A percentile compares a stretch with the other conserved stretches of the same genome.
These are phyloP conservation scores for Acacia melanoxylon DNA, from an alignment of 306 rosid genomes.

Conservation along the genomic window DNA sequence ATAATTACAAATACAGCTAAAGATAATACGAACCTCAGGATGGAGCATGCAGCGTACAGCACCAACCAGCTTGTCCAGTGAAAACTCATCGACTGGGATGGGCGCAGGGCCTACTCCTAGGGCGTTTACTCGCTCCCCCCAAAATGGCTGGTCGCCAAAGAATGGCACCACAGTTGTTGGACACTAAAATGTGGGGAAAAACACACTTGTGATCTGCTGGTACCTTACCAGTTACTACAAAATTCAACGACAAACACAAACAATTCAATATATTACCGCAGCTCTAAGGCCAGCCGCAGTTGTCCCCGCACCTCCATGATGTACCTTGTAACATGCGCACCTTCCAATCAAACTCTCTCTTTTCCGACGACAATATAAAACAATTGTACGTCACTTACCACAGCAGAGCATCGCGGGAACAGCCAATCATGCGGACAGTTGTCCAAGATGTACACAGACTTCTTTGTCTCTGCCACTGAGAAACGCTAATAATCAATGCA, in stretches of 20 bases:
- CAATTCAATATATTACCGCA: constrained; percentile 49
- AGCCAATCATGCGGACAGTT: constrained; percentile 98
- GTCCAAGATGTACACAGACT: constrained; percentile 73
- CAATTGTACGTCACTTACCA: constrained; percentile 54
- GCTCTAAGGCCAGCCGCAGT: constrained; percentile 98
- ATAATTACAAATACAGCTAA: background rate
- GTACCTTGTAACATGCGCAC: constrained; percentile 60
- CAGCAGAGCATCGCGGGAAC: constrained; percentile 76
- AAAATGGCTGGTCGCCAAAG: constrained; percentile 93
- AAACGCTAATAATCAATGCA: constrained; percentile 43
- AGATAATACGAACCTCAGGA: constrained; percentile 56
- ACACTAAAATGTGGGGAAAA: constrained; percentile 47
- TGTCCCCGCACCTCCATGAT: constrained; percentile 98
- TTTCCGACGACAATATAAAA: background rate
- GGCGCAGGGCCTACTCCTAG: constrained; percentile 93
- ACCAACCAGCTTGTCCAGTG: constrained; percentile 64
- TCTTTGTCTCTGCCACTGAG: constrained; percentile 65
- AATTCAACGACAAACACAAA: background rate
- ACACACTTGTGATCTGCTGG: constrained; percentile 8
- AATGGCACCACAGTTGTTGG: constrained; percentile 92
- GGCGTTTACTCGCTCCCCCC: constrained; percentile 92
- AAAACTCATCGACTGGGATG: constrained; percentile 67
- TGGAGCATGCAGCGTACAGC: constrained; percentile 84
- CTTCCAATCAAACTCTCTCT: constrained; percentile 19
- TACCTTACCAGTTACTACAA: background rate